A percentile compares a stretch with the other conserved stretches of the same genome.
phyloP scores from a whole-genome alignment of 225 moss, liverwort and hornwort genomes.

The Physcomitrium patens region DNA sequence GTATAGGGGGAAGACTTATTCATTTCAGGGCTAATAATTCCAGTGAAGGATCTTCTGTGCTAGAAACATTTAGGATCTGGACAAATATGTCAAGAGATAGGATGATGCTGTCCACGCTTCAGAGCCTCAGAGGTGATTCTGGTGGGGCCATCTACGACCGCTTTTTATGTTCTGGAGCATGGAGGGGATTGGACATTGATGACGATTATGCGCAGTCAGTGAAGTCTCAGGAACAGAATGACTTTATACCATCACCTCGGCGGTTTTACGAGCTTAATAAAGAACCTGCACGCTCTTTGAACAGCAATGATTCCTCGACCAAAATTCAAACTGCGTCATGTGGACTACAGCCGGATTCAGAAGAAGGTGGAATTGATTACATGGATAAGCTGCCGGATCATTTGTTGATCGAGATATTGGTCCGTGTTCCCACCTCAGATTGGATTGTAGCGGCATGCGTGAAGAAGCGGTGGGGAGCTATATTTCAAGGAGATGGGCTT shows the following conservation, averaged over 20 bases:
- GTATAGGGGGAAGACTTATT: constrained; percentile 12
- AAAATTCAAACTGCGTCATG: constrained; percentile 15
- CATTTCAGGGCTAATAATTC: background rate
- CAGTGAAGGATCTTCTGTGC: constrained; percentile 28
- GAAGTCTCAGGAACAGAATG: constrained; percentile 20
- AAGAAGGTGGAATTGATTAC: constrained; percentile 35
- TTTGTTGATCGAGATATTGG: constrained; percentile 81
- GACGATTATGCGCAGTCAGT: constrained; percentile 37
- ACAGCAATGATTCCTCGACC: constrained; percentile 5
- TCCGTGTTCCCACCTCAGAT: constrained; percentile 72
- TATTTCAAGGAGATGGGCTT: constrained; percentile 79
- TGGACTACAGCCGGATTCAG: constrained; percentile 21
- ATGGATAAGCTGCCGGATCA: constrained; percentile 86
- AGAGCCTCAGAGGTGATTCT: constrained; percentile 32
- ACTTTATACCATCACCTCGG: constrained; percentile 1
- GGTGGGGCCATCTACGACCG: constrained; percentile 35
- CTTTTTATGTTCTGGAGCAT: constrained; percentile 56
- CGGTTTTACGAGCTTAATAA: constrained; percentile 11
- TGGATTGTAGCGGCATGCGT: constrained; percentile 94
- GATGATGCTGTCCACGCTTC: constrained; percentile 31
- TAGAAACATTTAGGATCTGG: constrained; percentile 15
- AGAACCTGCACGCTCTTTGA: constrained; percentile 23
- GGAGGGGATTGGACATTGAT: constrained; percentile 67
- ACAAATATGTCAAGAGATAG: constrained; percentile 40
- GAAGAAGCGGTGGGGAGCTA: constrained; percentile 85